A percentile compares a stretch with the other conserved stretches of the same genome.
phyloP scores from a whole-genome alignment of 2,329 filamentous ascomycete species.

The Fusarium veterinarium region DNA sequence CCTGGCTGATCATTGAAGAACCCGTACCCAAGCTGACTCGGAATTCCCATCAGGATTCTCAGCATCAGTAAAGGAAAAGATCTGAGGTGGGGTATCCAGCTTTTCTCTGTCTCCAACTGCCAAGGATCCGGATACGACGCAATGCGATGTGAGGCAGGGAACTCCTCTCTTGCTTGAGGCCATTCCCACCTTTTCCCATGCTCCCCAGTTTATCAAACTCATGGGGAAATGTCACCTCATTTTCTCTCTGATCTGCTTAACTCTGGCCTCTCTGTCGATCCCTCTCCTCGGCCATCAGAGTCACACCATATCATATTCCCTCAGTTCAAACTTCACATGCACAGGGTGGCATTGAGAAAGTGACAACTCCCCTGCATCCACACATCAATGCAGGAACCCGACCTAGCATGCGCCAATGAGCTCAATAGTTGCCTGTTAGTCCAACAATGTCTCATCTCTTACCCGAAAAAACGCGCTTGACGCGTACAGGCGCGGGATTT shows the following conservation, averaged over 20 bases:
- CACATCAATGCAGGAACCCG: constrained; percentile 45
- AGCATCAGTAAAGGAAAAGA: not conserved
- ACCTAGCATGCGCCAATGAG: constrained; percentile 15
- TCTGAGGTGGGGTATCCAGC: not conserved
- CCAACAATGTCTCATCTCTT: not conserved
- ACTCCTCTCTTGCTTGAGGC: constrained; percentile 15
- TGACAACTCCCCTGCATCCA: constrained; percentile 34
- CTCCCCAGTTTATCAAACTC: not conserved
- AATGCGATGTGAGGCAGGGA: constrained; percentile 12
- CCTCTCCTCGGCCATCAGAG: constrained; percentile 16
- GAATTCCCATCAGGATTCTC: constrained; percentile 3
- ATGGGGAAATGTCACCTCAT: constrained; percentile 10
- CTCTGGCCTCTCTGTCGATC: not conserved
- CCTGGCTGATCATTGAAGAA: not conserved
- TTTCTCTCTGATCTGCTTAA: not conserved
- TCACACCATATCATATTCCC: constrained; percentile 11
- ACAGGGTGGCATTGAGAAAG: not conserved
- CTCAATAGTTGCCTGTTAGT: not conserved
- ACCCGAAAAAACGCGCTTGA: constrained; percentile 10
- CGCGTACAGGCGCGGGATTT: not conserved
- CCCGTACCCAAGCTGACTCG: not conserved
- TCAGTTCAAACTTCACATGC: constrained; percentile 17
- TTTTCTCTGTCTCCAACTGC: not conserved
- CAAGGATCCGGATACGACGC: constrained; percentile 2
- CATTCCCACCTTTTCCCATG: constrained; percentile 24